These are phyloP conservation scores for Saturnispora mendoncae DNA, from an alignment of 805 yeast species.

Conservation along the genomic window DNA sequence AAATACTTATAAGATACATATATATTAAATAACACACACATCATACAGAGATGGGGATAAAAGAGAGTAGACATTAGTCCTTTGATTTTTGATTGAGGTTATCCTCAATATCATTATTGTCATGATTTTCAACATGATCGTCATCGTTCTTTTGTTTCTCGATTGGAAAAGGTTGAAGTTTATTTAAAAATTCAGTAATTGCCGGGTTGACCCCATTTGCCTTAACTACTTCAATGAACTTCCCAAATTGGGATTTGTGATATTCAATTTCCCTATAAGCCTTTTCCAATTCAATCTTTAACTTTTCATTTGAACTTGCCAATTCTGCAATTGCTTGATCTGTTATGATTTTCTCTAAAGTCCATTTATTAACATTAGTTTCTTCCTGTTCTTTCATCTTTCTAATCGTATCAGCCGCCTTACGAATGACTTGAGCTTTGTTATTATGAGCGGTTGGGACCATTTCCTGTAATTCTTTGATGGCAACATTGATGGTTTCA, in stretches of 20 bases:
- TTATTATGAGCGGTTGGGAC: conserved; percentile 80
- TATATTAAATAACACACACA: neutral
- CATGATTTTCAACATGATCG: neutral
- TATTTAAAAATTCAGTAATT: conserved; percentile 9
- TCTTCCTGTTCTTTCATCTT: conserved; percentile 85
- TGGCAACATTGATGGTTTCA: conserved; percentile 82
- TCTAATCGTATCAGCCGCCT: conserved; percentile 86
- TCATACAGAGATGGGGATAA: neutral
- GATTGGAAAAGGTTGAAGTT: conserved; percentile 1
- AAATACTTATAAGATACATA: neutral
- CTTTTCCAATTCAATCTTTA: conserved; percentile 79
- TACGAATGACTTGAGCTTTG: conserved; percentile 79
- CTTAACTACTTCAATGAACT: conserved; percentile 10
- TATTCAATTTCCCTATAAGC: conserved; percentile 88
- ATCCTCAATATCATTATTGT: neutral
- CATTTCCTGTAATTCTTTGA: conserved; percentile 64
- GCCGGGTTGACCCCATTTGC: conserved; percentile 12
- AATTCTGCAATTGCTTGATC: conserved; percentile 88
- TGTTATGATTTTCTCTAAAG: conserved; percentile 81
- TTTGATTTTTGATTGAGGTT: neutral
- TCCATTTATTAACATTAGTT: conserved; percentile 88
- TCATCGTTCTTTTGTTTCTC: neutral
- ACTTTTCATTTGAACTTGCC: conserved; percentile 74
- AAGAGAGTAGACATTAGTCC: no score
- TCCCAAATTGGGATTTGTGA: conserved; percentile 46